Evolutionary conservation across 2,329 filamentous ascomycete species (phyloP).

Genomic region (Ophiostoma australiae): DNA sequence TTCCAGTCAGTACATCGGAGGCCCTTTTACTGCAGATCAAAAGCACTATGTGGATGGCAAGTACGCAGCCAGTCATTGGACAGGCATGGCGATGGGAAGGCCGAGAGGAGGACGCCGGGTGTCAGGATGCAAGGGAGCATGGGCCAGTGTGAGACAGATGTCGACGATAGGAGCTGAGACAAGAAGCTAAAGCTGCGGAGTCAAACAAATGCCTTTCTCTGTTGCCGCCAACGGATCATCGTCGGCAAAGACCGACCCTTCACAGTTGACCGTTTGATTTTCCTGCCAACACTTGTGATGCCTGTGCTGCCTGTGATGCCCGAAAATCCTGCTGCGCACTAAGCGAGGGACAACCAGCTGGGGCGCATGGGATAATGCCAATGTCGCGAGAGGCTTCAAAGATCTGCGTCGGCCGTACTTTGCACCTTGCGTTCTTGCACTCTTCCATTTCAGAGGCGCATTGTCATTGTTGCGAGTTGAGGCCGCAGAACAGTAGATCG

Average conservation of each 20-base stretch:
- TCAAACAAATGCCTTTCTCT: conserved; percentile 7
- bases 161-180: conserved; percentile 21
- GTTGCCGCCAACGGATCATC: background rate
- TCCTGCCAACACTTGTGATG: background rate
- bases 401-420: background rate
- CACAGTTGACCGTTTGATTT: background rate
- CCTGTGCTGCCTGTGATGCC: background rate
- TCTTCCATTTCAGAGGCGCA: background rate
- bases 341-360: background rate
- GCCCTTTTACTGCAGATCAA: conserved; percentile 2
- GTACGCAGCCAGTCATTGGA: background rate
- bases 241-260: background rate
- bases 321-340: background rate
- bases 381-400: background rate
- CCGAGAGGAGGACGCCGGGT: conserved; percentile 13
- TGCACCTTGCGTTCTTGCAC: background rate
- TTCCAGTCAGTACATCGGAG: background rate
- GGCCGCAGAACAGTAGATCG: background rate
- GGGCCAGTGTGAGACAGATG: conserved; percentile 18
- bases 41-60: background rate
- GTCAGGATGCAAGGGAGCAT: conserved; percentile 17
- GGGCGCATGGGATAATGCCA: background rate
- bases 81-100: background rate
- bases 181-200: conserved; percentile 16
- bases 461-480: background rate